These are phyloP conservation scores for Hypoxylon sp. DNA, from an alignment of 2,329 filamentous ascomycete genomes.

Conservation along the genomic window DNA sequence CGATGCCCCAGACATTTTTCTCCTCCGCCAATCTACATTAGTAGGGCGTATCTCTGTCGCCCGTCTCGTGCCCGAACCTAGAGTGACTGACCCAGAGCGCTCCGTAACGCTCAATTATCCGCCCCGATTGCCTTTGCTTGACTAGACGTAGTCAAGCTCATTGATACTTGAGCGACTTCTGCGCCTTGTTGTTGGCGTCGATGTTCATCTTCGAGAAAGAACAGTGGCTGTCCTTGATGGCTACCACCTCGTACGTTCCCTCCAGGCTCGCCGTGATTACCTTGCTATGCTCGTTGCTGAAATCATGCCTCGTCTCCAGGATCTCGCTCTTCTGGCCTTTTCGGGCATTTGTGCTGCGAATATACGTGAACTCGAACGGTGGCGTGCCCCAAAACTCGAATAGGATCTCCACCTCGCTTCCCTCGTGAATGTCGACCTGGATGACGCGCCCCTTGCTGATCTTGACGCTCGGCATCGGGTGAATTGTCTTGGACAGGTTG, in stretches of 20 bases:
- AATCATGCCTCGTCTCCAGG: conserved; percentile 89
- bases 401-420: conserved; percentile 88
- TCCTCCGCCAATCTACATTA: conserved; percentile 22
- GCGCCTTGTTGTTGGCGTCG: conserved; percentile 56
- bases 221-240: conserved; percentile 93
- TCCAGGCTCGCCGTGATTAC: conserved; percentile 87
- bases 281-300: conserved; percentile 82
- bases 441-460: conserved; percentile 84
- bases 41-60: conserved; percentile 15
- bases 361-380: conserved; percentile 98
- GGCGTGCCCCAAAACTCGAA: conserved; percentile 97
- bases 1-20: conserved; percentile 31
- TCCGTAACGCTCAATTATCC: conserved; percentile 11
- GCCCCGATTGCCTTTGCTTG: neutral
- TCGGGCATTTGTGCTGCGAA: conserved; percentile 83
- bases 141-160: neutral
- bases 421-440: conserved; percentile 94
- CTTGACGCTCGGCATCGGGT: conserved; percentile 89
- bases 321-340: conserved; percentile 81
- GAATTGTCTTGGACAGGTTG: conserved; percentile 82
- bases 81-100: neutral
- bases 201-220: conserved; percentile 79
- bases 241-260: conserved; percentile 96
- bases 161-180: conserved; percentile 49
- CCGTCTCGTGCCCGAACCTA: neutral